phyloP scores from a whole-genome alignment of 495 filamentous ascomycete genomes.

The Hyaloscypha hepaticicola region DNA sequence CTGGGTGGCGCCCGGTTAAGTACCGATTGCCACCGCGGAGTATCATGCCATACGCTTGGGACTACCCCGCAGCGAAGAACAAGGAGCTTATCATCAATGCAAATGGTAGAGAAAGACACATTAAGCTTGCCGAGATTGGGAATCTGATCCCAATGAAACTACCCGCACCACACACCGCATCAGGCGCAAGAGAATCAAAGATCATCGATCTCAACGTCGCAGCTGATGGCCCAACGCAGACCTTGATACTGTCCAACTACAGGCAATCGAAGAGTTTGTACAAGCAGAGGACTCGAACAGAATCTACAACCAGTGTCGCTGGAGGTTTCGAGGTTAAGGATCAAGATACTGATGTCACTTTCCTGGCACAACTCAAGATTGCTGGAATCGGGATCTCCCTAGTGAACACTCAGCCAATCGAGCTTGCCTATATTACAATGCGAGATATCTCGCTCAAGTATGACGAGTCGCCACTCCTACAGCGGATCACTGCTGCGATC shows the following conservation, averaged over 20 bases:
- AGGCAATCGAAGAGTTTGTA: constrained; percentile 92
- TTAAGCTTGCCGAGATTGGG: constrained; percentile 94
- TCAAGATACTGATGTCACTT: constrained; percentile 78
- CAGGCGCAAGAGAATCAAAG: constrained; percentile 52
- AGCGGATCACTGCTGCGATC: constrained; percentile 82
- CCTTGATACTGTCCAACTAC: constrained; percentile 91
- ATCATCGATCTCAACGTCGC: constrained; percentile 95
- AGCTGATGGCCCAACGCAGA: constrained; percentile 93
- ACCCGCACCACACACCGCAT: constrained; percentile 43
- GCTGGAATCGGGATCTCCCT: constrained; percentile 92
- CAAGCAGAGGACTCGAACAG: constrained; percentile 64
- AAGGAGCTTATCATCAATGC: constrained; percentile 85
- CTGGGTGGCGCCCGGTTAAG: constrained; percentile 83
- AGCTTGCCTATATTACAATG: constrained; percentile 91
- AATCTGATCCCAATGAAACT: constrained; percentile 89
- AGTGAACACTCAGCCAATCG: constrained; percentile 87
- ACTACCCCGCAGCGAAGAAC: constrained; percentile 94
- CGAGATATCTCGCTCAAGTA: constrained; percentile 90
- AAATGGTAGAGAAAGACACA: constrained; percentile 77
- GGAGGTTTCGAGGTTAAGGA: constrained; percentile 91
- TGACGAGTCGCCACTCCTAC: constrained; percentile 86
- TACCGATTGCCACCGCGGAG: constrained; percentile 93
- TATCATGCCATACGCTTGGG: constrained; percentile 99
- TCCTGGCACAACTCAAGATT: constrained; percentile 82
- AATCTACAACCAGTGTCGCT: constrained; percentile 57